These are phyloP conservation scores for Heliosperma pusillum DNA, from an alignment of 148 eudicot genomes.

Conservation along the genomic window DNA sequence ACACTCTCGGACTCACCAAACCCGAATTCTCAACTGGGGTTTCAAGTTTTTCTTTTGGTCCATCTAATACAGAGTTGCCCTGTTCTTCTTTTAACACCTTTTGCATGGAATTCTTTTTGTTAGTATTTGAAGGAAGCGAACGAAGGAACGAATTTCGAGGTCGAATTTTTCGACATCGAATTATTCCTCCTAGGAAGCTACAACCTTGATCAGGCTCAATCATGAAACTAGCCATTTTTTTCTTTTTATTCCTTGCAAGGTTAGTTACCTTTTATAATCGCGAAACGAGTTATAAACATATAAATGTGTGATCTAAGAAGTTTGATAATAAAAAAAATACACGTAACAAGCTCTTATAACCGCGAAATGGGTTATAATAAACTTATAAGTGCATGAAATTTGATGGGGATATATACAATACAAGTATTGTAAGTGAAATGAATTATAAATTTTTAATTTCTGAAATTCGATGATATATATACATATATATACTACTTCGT, in stretches of 20 bases:
- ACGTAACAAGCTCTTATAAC: too few relatives aligned
- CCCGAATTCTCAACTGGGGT: slow-evolving; percentile 12
- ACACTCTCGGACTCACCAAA: slow-evolving; percentile 22
- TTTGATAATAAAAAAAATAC: too few relatives aligned
- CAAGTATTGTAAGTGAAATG: too few relatives aligned
- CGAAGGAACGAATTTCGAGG: slow-evolving; percentile 24
- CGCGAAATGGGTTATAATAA: too few relatives aligned
- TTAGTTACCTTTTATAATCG: background rate
- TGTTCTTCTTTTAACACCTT: slow-evolving; percentile 12
- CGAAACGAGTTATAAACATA: too few relatives aligned
- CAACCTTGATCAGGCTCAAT: slow-evolving; percentile 40
- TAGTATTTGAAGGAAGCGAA: slow-evolving; percentile 17
- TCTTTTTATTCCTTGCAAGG: background rate
- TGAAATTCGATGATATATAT: background rate
- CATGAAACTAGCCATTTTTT: slow-evolving; percentile 25
- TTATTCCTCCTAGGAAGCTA: slow-evolving; percentile 42
- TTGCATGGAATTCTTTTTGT: background rate
- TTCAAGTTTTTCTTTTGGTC: slow-evolving; percentile 14
- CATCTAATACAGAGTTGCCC: background rate
- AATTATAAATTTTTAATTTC: background rate
- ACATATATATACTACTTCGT: too few relatives aligned
- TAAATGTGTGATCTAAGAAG: too few relatives aligned
- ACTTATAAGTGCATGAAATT: too few relatives aligned
- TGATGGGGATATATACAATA: background rate
- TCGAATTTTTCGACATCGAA: slow-evolving; percentile 26